Conservation (phyloP, 108 stramenopile genomes). For the Cyclotella choctawhatcheeana region DNA sequence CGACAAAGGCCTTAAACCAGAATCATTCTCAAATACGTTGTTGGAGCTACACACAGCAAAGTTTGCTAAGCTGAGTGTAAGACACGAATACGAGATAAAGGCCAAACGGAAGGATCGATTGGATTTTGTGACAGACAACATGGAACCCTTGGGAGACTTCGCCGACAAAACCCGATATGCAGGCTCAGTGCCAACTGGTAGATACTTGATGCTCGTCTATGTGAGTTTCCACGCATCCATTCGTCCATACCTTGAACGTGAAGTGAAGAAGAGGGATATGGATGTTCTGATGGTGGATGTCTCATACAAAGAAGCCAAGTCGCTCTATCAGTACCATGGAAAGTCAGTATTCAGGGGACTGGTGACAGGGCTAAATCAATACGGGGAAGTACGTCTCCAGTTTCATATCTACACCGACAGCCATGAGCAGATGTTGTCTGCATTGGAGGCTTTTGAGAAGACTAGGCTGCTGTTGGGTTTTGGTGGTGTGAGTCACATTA, state of each 20-base stretch:
- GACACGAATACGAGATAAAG: constrained; percentile 21
- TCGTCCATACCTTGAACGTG: constrained; percentile 9
- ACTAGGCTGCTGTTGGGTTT: constrained; percentile 10
- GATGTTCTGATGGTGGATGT: constrained; percentile 26
- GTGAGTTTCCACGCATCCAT: constrained; percentile 17
- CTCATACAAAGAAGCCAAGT: constrained; percentile 36
- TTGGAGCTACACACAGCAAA: constrained; percentile 35
- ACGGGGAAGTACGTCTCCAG: constrained; percentile 35
- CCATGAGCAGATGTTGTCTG: constrained; percentile 33
- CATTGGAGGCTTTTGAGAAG: constrained; percentile 20
- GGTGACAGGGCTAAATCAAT: constrained; percentile 30
- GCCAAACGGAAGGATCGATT: background rate
- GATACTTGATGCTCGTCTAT: constrained; percentile 29
- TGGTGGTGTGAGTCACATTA: background rate
- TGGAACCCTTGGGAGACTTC: constrained; percentile 5
- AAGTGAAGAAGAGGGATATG: constrained; percentile 37
- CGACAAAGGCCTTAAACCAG: constrained; percentile 25
- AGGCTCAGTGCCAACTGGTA: constrained; percentile 29
- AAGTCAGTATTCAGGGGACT: constrained; percentile 26
- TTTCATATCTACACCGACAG: constrained; percentile 30
- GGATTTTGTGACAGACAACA: background rate
- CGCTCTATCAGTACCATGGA: constrained; percentile 21
- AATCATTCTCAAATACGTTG: constrained; percentile 22
- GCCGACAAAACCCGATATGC: constrained; percentile 13
- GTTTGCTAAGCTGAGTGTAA: background rate